phyloP scores from a whole-genome alignment of 1,284 basidiomycete species.

The Afroboletus lepidellus region DNA sequence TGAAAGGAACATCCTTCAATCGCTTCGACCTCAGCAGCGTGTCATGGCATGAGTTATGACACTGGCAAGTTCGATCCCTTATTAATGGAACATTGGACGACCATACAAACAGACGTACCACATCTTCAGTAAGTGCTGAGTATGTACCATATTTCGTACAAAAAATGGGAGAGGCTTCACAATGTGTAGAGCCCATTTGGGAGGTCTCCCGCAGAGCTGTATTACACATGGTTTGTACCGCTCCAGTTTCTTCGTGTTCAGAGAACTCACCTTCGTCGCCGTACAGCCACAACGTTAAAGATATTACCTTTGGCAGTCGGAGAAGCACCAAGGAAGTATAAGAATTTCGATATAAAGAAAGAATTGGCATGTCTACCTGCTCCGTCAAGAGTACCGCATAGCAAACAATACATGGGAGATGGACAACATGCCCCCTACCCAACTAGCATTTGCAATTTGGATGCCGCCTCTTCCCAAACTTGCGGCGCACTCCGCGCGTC shows the following conservation, averaged over 20 bases:
- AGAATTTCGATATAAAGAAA: background rate
- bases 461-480: conserved; percentile 15
- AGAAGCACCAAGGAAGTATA: conserved; percentile 43
- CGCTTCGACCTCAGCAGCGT: no score
- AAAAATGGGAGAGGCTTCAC: conserved; percentile 34
- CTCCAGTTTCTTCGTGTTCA: no score
- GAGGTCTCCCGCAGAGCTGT: conserved; percentile 21
- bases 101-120: no score
- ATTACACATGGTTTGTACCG: background rate
- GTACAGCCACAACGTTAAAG: conserved; percentile 43
- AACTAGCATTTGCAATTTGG: background rate
- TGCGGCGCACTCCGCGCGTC: background rate
- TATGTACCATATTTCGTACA: no score
- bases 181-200: conserved; percentile 34
- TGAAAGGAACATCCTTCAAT: conserved; percentile 24
- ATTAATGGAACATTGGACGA: no score
- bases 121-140: conserved; percentile 38
- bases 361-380: conserved; percentile 2
- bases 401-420: no score
- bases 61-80: background rate
- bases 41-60: conserved; percentile 35
- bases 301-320: conserved; percentile 41
- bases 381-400: conserved; percentile 10
- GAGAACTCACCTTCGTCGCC: conserved; percentile 42
- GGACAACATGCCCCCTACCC: no score